Base-by-base conservation (phyloP, 2,329 filamentous ascomycete species). In the Colletotrichum magnum region DNA sequence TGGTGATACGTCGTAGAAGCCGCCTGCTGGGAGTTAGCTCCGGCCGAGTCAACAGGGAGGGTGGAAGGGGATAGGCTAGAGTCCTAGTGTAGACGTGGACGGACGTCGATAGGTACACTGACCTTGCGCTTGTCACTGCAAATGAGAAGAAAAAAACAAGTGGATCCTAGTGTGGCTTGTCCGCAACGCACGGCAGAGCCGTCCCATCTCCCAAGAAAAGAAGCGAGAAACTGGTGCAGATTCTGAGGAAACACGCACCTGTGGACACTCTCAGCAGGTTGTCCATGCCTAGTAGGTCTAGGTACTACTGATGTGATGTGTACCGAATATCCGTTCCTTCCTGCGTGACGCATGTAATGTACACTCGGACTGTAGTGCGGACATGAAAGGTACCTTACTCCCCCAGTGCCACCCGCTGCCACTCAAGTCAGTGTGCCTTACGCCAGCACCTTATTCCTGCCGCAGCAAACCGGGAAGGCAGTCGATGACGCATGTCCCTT, bases 401-500 rank as follows among this genome's bases (percentile, higher is more conserved):
- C n/a, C n/a, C 10, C 32, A 36, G 32, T 36, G 32, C 32, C 32
- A 36, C 32, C 32, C 32, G 32, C 32, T 36, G 32, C 32, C 32
- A 36, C 32, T 10, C 32, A 36, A 47, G 45, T 47, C 45, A 36
- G 32, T 47, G 45, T n/a, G 48, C 13, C 50, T 52, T 52, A 28
- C 24, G 50, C 41, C 50, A 52, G 41, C 54, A 53, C 66, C 61
- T 69, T 60, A 61, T 60, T 69, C 62, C 51, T 69, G 68, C 68
- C 64, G 68, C 63, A 58, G 58, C 61, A 60, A 71, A 71, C 66
- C 66, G 66, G 69, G 52, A 66, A 69, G 56, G 67, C 10, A 62
- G 69, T 71, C 67, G 58, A 71, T 71, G 69, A 71, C 69, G 69
- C 67, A 71, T 64, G 28, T 58, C 28, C 59, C 26, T 45, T 57